Evolutionary conservation across 129 eudicot species (phyloP).

Genomic region (Saussurea involucrata): DNA sequence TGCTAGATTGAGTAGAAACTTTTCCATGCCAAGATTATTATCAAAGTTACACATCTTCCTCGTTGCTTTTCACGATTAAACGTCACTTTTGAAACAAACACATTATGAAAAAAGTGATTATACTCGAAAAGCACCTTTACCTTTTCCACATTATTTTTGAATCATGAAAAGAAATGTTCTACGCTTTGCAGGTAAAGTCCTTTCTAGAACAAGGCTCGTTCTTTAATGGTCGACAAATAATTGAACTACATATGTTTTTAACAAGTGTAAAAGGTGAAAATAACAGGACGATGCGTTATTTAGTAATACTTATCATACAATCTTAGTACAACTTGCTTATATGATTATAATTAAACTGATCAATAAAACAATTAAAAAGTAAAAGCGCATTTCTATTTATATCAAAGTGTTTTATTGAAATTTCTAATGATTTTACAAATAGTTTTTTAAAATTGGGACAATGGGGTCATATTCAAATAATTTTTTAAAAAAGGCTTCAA

Average conservation of each 20-base stretch:
- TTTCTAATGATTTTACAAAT: neutral
- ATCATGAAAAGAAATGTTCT: neutral
- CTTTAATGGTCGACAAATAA: constrained; percentile 8
- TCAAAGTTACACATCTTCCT: neutral
- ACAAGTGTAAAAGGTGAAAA: neutral
- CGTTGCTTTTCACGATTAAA: neutral
- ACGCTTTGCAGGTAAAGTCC: constrained; percentile 8
- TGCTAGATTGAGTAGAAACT: neutral
- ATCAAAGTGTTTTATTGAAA: neutral
- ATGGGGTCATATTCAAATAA: constrained; percentile 3
- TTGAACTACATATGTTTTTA: neutral
- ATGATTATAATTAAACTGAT: neutral
- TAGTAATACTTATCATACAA: neutral
- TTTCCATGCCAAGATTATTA: neutral
- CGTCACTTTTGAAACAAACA: neutral
- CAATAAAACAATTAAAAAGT: neutral
- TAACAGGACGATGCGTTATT: neutral
- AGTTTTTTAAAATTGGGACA: neutral
- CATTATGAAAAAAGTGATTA: neutral
- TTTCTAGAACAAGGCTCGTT: constrained; percentile 1
- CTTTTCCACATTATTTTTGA: constrained; percentile 6
- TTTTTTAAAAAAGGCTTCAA: constrained; percentile 3
- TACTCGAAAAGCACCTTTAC: neutral
- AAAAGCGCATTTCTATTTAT: neutral
- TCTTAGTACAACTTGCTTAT: neutral